phyloP scores from a whole-genome alignment of 305 asterid genomes.

The Fraxinus greggii region DNA sequence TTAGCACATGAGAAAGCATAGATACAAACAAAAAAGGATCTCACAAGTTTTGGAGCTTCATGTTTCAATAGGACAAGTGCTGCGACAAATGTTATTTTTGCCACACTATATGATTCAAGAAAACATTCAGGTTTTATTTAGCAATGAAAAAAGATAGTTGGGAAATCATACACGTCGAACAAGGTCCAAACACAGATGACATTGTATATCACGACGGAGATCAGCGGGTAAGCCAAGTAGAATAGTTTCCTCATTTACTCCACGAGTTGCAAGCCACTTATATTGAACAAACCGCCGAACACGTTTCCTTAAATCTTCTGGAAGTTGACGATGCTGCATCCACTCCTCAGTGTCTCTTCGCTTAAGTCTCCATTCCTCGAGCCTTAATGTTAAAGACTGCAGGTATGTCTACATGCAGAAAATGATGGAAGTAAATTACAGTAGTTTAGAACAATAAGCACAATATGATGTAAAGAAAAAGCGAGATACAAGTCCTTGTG shows the following conservation, averaged over 20 bases:
- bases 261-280: slow-evolving; percentile 95
- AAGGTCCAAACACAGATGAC: slow-evolving; percentile 94
- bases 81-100: neutral
- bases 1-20: neutral
- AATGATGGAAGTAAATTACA: slow-evolving; percentile 22
- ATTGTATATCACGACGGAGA: slow-evolving; percentile 88
- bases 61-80: neutral
- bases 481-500: neutral
- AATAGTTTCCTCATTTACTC: slow-evolving; percentile 86
- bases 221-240: slow-evolving; percentile 74
- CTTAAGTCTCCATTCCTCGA: slow-evolving; percentile 90
- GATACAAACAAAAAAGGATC: neutral
- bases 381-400: slow-evolving; percentile 80
- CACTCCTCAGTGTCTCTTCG: slow-evolving; percentile 94
- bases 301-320: slow-evolving; percentile 74
- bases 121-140: neutral
- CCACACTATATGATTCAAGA: neutral
- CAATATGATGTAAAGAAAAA: neutral
- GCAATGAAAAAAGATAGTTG: slow-evolving; percentile 13
- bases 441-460: neutral
- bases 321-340: slow-evolving; percentile 96
- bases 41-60: neutral
- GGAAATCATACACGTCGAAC: slow-evolving; percentile 72
- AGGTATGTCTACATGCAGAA: slow-evolving; percentile 65
- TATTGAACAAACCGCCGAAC: slow-evolving; percentile 88